phyloP scores from a whole-genome alignment of 441 rosid species.

The Kokia cookei region DNA sequence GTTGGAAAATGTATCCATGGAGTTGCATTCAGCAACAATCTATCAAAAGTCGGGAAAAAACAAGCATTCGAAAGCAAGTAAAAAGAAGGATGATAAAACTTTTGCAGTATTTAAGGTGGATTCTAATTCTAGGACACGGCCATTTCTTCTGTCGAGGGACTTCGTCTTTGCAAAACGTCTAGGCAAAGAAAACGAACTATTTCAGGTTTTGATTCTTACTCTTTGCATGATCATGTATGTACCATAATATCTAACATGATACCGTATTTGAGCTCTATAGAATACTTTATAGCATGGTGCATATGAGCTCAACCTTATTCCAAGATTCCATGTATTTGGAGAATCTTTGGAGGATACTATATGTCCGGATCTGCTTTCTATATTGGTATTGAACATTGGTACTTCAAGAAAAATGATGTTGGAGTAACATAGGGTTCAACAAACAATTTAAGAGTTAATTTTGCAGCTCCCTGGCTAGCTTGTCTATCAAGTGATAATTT shows the following conservation, averaged over 20 bases:
- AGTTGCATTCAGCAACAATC: constrained; percentile 14
- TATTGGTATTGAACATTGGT: too few species aligned
- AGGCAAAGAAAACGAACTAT: constrained; percentile 10
- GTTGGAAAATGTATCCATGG: constrained; percentile 16
- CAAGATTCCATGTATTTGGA: too few species aligned
- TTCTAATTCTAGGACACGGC: constrained; percentile 14
- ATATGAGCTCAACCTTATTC: background rate
- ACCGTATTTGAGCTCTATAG: background rate
- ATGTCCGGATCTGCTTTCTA: too few species aligned
- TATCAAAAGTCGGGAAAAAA: background rate
- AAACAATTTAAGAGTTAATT: background rate
- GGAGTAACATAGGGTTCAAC: too few species aligned
- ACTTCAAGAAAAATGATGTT: background rate
- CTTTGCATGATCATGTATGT: background rate
- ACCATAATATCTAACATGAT: background rate
- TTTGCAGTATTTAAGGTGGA: constrained; percentile 25
- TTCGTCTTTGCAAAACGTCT: constrained; percentile 31
- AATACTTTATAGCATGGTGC: background rate
- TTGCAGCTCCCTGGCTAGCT: background rate
- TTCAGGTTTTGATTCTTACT: constrained; percentile 19
- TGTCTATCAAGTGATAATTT: background rate
- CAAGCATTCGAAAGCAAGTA: background rate
- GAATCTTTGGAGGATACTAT: too few species aligned
- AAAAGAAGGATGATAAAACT: background rate
- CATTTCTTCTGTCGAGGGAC: constrained; percentile 39